phyloP scores from a whole-genome alignment of 805 yeast genomes.

The Yarrowia yakushimensis region DNA sequence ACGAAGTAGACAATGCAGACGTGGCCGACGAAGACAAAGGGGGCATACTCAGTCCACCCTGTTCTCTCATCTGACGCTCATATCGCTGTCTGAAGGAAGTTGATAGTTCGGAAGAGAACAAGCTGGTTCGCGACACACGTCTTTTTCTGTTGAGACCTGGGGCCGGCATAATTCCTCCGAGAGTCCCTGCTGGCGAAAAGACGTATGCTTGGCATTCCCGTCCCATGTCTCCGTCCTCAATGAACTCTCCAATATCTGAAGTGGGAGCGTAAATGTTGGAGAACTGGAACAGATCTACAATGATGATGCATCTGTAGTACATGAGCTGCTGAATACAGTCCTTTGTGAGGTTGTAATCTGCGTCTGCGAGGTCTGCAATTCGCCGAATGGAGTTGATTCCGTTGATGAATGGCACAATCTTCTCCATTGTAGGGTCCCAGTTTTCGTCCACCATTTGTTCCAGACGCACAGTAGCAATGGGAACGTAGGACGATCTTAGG shows the following conservation, averaged over 20 bases:
- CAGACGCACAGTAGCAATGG: conserved; percentile 79
- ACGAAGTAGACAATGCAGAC: conserved; percentile 29
- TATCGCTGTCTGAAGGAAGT: conserved; percentile 18
- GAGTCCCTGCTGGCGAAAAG: conserved; percentile 38
- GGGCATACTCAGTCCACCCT: not conserved
- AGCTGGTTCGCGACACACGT: not conserved
- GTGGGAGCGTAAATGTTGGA: conserved; percentile 87
- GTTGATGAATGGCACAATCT: conserved; percentile 78
- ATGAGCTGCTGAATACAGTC: conserved; percentile 88
- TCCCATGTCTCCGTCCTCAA: conserved; percentile 62
- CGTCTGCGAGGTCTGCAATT: conserved; percentile 74
- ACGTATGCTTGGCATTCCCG: conserved; percentile 85
- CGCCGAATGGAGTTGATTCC: conserved; percentile 80
- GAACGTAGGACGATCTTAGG: conserved; percentile 79
- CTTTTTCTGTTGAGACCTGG: conserved; percentile 12
- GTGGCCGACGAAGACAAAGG: not conserved
- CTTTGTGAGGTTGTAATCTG: conserved; percentile 72
- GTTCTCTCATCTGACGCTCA: conserved; percentile 14
- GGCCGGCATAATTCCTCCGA: not conserved
- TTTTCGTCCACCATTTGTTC: conserved; percentile 73
- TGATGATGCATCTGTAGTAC: conserved; percentile 80
- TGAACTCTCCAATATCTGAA: conserved; percentile 63
- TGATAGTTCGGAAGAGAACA: not conserved
- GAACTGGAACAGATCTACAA: conserved; percentile 86
- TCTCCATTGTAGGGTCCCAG: conserved; percentile 97